Base-by-base conservation (phyloP, 108 stramenopile genomes). In the Skeletonema menzelii region DNA sequence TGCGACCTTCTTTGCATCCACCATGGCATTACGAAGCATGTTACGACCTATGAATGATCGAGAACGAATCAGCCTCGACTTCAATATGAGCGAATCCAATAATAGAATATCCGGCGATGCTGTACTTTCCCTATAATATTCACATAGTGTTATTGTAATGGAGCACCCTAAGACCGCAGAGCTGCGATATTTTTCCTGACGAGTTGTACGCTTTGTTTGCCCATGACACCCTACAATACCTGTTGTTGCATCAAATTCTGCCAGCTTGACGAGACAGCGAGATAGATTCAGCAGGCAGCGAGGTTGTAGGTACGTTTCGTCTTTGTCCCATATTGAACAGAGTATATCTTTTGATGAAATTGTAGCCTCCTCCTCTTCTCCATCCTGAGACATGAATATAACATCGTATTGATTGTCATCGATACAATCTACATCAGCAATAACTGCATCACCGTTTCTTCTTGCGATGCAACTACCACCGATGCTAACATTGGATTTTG, bases 341-440 rank as follows among this genome's bases (percentile, higher is more conserved):
- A 58, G 70, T 70, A 87, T 76, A 42, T 80, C 80, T 38, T 65
- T 65, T 2, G 8, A 28, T 1, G 68, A 34, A 24, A 60, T 77
- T 15, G 30, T 55, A 71, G 56, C 22, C 53, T 84, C 69, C n/a
- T 67, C 64, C 80, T 68, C 26, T 46, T 40, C 14, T 47, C 79
- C 57, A 49, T 70, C 27, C 31, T 59, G 58, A 34, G 72, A 59
- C 20, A 77, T 27, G 42, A 72, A 72, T 14, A 82, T 82, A 17
- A 91, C 81, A 56, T 84, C 84, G 55, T 62, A 71, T 32, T 60
- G 59, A 30, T 82, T 62, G 8, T 69, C 66, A 20, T 90, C 86
- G 28, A 85, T 42, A 31, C 82, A 88, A 67, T 91, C 87, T 17
- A 88, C 73, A 59, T 91, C 90, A 10, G 84, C 87, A 15, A 88